Base-by-base conservation (phyloP, 768 basidiomycete species). In the Phanerodontia chrysosporium region DNA sequence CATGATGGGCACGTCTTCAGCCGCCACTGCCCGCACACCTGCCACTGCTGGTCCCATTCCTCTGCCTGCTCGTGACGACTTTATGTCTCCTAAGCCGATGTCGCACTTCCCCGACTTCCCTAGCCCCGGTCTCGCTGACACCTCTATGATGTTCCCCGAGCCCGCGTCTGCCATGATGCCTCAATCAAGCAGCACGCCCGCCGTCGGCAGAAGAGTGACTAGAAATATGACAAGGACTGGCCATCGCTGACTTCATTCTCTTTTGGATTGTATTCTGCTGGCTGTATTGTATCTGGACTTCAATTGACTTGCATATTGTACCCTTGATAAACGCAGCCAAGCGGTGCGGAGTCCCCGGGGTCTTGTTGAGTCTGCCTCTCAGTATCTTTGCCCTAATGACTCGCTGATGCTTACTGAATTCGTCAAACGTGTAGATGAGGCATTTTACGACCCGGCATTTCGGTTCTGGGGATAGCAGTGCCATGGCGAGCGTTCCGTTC, bases 1-100 rank as follows among this genome's bases (percentile, higher is more conserved):
- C 55, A 72, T 80, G 69, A 73, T 80, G 71, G 64, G 55, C 6
- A 60, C 35, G 18, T 21, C 21, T 13, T 51, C 22, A 21, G 14
- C 49, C 14, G n/a, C 51, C 21, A 22, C 55, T 57, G 27, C 49
- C 0, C 10, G n/a, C 49, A 53, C 42, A 18, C 56, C 56, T 27
- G 22, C 30, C 25, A 30, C 28, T 39, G n/a, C 32, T 35, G 21
- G 32, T 12, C n/a, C 28, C 1, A 57, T 32, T n/a, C 52, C 52
- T 27, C 12, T 36, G 21, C 22, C 35, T 39, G 18, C 35, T 6
- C 16, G 25, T 16, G 36, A 53, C 21, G 52, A 53, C 39, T 39
- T 53, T 6, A 21, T 53, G 24, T 24, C 30, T 32, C 18, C 30
- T 5, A 53, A 39, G 27, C 30, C 48, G 4, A 60, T 55, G 45